Evolutionary conservation across 176 grass and related monocot species (phyloP).

Genomic region (Rhipidocladum racemiflorum): DNA sequence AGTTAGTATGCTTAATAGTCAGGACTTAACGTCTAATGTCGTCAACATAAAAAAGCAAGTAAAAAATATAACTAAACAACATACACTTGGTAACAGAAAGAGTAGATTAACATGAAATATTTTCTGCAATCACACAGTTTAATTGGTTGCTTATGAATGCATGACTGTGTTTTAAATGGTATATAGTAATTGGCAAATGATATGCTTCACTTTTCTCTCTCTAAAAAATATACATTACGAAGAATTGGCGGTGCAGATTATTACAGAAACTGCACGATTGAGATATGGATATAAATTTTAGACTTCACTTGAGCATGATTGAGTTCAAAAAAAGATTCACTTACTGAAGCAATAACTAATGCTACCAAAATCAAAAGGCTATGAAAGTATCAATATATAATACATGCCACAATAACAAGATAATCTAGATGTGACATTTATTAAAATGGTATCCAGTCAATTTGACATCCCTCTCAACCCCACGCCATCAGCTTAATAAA

Average conservation of each 20-base stretch:
- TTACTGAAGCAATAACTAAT: background rate
- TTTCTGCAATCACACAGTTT: too few relatives aligned
- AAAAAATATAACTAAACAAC: too few relatives aligned
- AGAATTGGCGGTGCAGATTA: background rate
- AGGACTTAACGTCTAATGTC: too few relatives aligned
- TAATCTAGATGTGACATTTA: constrained; percentile 17
- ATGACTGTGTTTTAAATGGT: too few relatives aligned
- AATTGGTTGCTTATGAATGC: too few relatives aligned
- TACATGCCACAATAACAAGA: background rate
- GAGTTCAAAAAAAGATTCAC: background rate
- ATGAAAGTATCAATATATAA: background rate
- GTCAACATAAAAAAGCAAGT: too few relatives aligned
- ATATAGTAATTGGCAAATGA: too few relatives aligned
- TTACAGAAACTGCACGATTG: background rate
- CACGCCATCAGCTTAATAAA: background rate
- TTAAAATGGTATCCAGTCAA: constrained; percentile 23
- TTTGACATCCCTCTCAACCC: background rate
- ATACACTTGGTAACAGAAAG: too few relatives aligned
- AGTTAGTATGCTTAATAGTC: too few relatives aligned
- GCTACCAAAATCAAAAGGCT: background rate
- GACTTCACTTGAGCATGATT: background rate
- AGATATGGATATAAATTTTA: background rate
- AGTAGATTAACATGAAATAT: too few relatives aligned
- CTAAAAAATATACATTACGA: too few relatives aligned
- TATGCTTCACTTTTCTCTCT: too few relatives aligned